Percentiles rank a stretch among this genome's conserved stretches.
Conservation (phyloP, 345 rosid species). For the Linum lewisii region DNA sequence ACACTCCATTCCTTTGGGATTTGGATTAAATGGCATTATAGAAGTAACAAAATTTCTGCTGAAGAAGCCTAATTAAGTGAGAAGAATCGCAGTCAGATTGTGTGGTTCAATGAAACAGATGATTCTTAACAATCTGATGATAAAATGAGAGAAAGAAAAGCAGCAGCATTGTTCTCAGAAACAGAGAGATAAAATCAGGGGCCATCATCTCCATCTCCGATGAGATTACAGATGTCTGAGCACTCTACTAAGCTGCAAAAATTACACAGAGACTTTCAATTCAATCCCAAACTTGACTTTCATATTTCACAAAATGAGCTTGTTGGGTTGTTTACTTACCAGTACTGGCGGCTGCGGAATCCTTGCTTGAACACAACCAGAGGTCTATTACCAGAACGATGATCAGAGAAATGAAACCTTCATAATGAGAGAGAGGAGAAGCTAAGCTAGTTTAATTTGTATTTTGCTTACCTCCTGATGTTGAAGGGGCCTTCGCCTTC, state of each 20-base stretch:
- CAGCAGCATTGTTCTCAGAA: too few species aligned
- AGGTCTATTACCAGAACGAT: conserved; percentile 30
- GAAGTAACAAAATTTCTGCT: too few species aligned
- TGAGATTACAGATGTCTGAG: conserved; percentile 80
- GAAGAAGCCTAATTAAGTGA: too few species aligned
- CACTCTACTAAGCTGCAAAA: conserved; percentile 81
- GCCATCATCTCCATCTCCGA: conserved; percentile 66
- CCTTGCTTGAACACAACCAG: conserved; percentile 82
- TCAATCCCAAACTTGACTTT: neutral
- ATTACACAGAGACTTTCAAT: neutral
- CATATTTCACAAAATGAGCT: too few species aligned
- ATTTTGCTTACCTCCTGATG: conserved; percentile 40
- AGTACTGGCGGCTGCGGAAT: conserved; percentile 80
- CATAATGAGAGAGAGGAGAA: too few species aligned
- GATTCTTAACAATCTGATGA: too few species aligned
- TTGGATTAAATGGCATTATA: too few species aligned
- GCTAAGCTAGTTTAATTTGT: neutral
- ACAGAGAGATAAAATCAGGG: conserved; percentile 25
- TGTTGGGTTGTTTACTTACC: conserved; percentile 28
- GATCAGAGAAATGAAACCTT: too few species aligned
- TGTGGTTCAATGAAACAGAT: too few species aligned
- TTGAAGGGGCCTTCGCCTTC: conserved; percentile 82
- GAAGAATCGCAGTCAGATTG: too few species aligned
- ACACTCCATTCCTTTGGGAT: too few species aligned
- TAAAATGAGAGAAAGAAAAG: too few species aligned